Evolutionary conservation across 2,329 filamentous ascomycete genomes (phyloP).

Genomic region (Coniosporium tulheliwenetii): DNA sequence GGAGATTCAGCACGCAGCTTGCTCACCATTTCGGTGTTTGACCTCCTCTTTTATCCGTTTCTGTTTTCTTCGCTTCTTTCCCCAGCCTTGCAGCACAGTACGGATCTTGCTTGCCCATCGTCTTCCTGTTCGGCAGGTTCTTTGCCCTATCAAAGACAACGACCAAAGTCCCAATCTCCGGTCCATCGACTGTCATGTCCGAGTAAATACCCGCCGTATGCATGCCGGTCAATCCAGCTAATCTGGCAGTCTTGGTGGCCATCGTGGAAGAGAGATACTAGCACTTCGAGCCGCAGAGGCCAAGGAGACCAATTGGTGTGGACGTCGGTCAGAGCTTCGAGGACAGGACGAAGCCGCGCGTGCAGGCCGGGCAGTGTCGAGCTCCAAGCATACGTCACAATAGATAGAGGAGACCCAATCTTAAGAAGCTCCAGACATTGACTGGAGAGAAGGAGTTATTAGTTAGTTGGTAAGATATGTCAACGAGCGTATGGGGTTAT

Average conservation of each 20-base stretch:
- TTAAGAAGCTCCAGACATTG: too few species aligned
- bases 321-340: background rate
- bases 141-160: constrained; percentile 87
- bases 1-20: too few species aligned
- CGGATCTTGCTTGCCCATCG: constrained; percentile 95
- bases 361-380: too few species aligned
- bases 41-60: constrained; percentile 81
- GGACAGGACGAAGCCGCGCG: too few species aligned
- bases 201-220: constrained; percentile 90
- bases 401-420: too few species aligned
- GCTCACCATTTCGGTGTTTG: constrained; percentile 90
- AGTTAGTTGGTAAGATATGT: too few species aligned
- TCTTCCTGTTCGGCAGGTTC: constrained; percentile 91
- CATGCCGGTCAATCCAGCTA: constrained; percentile 33
- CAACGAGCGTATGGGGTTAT: too few species aligned
- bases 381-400: too few species aligned
- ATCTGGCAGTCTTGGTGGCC: constrained; percentile 17
- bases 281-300: background rate
- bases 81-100: constrained; percentile 89
- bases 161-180: constrained; percentile 83
- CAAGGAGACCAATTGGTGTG: background rate
- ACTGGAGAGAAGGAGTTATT: too few species aligned
- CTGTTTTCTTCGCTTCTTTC: constrained; percentile 95
- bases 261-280: constrained; percentile 8
- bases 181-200: constrained; percentile 85